phyloP scores from a whole-genome alignment of 305 asterid species.

The Galium porrigens region DNA sequence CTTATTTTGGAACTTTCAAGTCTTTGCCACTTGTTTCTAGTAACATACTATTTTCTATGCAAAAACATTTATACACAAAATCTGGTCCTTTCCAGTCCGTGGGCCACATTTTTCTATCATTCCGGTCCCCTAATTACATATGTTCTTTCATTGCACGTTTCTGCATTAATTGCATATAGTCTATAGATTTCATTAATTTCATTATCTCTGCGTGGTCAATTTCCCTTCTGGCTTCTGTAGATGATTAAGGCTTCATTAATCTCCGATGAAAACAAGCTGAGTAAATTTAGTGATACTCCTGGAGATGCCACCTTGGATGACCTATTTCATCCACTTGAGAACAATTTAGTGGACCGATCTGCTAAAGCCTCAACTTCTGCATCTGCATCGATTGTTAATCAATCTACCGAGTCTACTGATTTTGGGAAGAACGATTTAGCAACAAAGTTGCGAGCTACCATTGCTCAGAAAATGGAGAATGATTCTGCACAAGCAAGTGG shows the following conservation, averaged over 20 bases:
- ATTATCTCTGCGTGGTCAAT: not conserved
- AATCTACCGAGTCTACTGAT: conserved; percentile 35
- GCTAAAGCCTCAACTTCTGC: conserved; percentile 76
- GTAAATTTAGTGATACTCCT: conserved; percentile 88
- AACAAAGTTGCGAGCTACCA: conserved; percentile 78
- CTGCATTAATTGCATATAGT: not conserved
- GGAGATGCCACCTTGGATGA: conserved; percentile 93
- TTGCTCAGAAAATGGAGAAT: conserved; percentile 80
- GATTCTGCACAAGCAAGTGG: conserved; percentile 67
- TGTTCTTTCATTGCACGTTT: conserved; percentile 5
- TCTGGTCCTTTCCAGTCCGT: too few relatives aligned
- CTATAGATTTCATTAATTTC: not conserved
- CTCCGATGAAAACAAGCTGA: conserved; percentile 58
- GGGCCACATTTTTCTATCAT: not conserved
- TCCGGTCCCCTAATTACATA: not conserved
- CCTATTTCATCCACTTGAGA: conserved; percentile 70
- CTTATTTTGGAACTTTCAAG: not conserved
- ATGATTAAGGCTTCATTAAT: conserved; percentile 40
- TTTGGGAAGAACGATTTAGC: conserved; percentile 78
- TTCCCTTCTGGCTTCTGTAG: conserved; percentile 28
- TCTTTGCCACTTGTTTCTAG: not conserved
- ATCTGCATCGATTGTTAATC: conserved; percentile 49
- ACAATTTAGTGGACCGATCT: conserved; percentile 33
- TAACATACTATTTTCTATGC: too few relatives aligned
- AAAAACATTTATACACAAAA: too few relatives aligned